These are phyloP conservation scores for Sphaerostilbella broomeana DNA, from an alignment of 2,329 filamentous ascomycete species.

Conservation along the genomic window DNA sequence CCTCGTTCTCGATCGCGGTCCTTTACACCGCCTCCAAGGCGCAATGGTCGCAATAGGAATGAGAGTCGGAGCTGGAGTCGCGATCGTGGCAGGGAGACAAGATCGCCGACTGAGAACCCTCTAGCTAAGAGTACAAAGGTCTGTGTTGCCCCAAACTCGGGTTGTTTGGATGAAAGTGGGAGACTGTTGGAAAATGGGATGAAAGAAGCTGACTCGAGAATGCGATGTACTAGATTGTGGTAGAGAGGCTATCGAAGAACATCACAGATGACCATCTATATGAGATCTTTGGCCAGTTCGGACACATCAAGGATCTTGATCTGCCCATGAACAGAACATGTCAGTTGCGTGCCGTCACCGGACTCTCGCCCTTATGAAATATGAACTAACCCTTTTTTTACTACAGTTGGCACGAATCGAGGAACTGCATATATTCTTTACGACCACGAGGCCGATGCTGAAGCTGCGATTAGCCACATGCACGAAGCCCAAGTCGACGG, in stretches of 20 bases:
- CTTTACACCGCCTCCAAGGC: conserved; percentile 25
- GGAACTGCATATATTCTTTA: conserved; percentile 92
- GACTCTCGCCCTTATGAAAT: neutral
- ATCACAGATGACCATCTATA: conserved; percentile 80
- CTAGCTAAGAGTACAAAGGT: conserved; percentile 48
- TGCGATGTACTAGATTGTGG: conserved; percentile 64
- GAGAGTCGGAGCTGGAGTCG: conserved; percentile 27
- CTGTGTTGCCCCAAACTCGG: conserved; percentile 12
- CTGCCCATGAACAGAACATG: conserved; percentile 83
- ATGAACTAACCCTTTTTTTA: neutral
- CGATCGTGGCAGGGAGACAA: conserved; percentile 28
- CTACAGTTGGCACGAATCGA: conserved; percentile 74
- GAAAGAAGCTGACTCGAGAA: too few relatives aligned
- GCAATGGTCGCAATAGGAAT: conserved; percentile 28
- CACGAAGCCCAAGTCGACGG: conserved; percentile 94
- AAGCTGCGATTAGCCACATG: conserved; percentile 90
- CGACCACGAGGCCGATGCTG: conserved; percentile 67
- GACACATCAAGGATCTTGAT: conserved; percentile 77
- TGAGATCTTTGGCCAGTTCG: conserved; percentile 89
- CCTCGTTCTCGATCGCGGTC: conserved; percentile 22
- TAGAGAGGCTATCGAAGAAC: conserved; percentile 93
- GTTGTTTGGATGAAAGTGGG: neutral
- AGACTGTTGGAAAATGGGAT: neutral
- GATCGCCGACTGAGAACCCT: conserved; percentile 34
- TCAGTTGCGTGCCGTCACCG: conserved; percentile 36